Evolutionary conservation across 345 rosid species (phyloP).

Genomic region (Cardamine resedifolia): DNA sequence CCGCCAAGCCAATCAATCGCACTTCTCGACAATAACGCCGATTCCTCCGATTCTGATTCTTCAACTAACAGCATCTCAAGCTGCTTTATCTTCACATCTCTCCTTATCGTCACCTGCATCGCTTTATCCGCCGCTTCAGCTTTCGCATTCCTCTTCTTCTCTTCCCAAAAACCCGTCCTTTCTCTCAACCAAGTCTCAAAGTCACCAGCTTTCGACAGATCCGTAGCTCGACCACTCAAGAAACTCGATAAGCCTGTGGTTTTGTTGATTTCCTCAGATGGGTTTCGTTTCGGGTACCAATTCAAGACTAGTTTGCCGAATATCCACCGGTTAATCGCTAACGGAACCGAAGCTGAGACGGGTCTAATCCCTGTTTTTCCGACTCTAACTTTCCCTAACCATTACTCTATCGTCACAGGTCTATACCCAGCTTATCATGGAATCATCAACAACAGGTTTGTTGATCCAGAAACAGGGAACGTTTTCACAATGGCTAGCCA

Average conservation of each 20-base stretch:
- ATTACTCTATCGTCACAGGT: slow-evolving; percentile 91
- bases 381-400: slow-evolving; percentile 86
- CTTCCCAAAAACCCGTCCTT: slow-evolving; percentile 27
- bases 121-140: slow-evolving; percentile 76
- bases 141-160: slow-evolving; percentile 68
- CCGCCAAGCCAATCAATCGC: slow-evolving; percentile 51
- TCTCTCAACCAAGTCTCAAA: slow-evolving; percentile 22
- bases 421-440: slow-evolving; percentile 91
- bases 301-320: slow-evolving; percentile 71
- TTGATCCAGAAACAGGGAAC: slow-evolving; percentile 63
- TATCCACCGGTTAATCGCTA: slow-evolving; percentile 66
- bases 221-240: slow-evolving; percentile 56
- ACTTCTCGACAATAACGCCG: slow-evolving; percentile 56
- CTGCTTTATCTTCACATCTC: slow-evolving; percentile 52
- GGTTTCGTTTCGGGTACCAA: slow-evolving; percentile 95
- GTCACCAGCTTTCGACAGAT: slow-evolving; percentile 26
- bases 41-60: slow-evolving; percentile 32
- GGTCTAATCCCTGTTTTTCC: slow-evolving; percentile 94
- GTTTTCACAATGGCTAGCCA: slow-evolving; percentile 68
- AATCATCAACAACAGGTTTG: slow-evolving; percentile 66
- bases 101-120: slow-evolving; percentile 54
- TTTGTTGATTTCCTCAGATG: slow-evolving; percentile 80
- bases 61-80: slow-evolving; percentile 34
- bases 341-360: slow-evolving; percentile 84
- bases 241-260: slow-evolving; percentile 69